These are phyloP conservation scores for Apiotrichum sp. DNA, from an alignment of 1,284 basidiomycete genomes.

Conservation along the genomic window DNA sequence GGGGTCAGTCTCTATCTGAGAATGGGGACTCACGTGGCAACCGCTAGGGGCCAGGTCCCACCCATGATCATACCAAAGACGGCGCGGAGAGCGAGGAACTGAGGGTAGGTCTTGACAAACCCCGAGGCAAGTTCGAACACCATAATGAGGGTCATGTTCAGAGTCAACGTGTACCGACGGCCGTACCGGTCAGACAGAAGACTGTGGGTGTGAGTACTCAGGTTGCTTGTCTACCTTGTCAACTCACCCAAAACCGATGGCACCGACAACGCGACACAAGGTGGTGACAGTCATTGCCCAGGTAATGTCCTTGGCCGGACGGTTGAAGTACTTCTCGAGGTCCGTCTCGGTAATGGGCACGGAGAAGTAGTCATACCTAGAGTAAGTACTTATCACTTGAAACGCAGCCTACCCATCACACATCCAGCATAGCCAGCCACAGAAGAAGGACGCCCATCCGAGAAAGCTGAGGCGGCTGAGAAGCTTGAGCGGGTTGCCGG, in stretches of 20 bases:
- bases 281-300: slow-evolving; percentile 86
- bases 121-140: slow-evolving; percentile 67
- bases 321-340: slow-evolving; percentile 49
- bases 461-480: slow-evolving; percentile 43
- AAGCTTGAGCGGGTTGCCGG: slow-evolving; percentile 43
- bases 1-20: neutral
- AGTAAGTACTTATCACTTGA: too few relatives aligned
- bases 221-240: neutral
- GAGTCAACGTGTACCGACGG: slow-evolving; percentile 83
- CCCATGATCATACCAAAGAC: slow-evolving; percentile 84
- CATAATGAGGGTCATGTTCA: slow-evolving; percentile 64
- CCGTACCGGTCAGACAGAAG: slow-evolving; percentile 77
- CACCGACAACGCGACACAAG: slow-evolving; percentile 80
- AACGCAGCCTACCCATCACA: slow-evolving; percentile 24
- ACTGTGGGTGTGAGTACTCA: neutral
- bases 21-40: slow-evolving; percentile 21
- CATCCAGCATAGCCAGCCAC: slow-evolving; percentile 59
- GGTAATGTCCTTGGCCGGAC: slow-evolving; percentile 40
- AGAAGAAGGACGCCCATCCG: slow-evolving; percentile 42
- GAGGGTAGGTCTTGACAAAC: slow-evolving; percentile 48
- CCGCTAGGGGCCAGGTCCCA: slow-evolving; percentile 49
- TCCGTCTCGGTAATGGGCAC: slow-evolving; percentile 46
- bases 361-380: slow-evolving; percentile 25
- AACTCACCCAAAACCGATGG: slow-evolving; percentile 62
- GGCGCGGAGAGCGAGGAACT: slow-evolving; percentile 53